Conservation (phyloP, 495 filamentous ascomycete species). For the Neurospora intermedia region DNA sequence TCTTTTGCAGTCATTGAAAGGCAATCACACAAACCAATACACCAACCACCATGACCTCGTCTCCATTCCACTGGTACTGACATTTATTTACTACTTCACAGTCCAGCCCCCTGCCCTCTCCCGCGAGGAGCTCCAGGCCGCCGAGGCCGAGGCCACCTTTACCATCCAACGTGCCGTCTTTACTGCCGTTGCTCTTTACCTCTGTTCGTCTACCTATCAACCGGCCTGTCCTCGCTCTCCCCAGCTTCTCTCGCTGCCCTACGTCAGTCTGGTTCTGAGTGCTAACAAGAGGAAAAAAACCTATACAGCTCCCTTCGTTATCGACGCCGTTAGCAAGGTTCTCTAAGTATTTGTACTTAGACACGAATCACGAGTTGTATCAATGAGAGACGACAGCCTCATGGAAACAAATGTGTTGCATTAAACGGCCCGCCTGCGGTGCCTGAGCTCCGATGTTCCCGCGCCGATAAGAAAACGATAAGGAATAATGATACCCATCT, state of each 20-base stretch:
- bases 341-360: constrained; percentile 37
- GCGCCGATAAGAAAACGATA: neutral
- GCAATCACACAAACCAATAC: constrained; percentile 7
- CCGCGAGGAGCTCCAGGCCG: constrained; percentile 45
- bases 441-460: neutral
- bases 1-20: neutral
- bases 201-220: constrained; percentile 50
- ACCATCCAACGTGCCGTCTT: constrained; percentile 54
- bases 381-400: neutral
- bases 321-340: constrained; percentile 67
- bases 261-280: neutral
- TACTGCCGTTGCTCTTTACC: constrained; percentile 60
- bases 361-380: neutral
- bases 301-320: constrained; percentile 61
- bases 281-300: constrained; percentile 2
- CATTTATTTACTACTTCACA: neutral
- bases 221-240: neutral
- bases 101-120: constrained; percentile 41
- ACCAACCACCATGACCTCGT: neutral
- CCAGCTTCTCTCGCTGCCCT: neutral
- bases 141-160: constrained; percentile 59
- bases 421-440: neutral
- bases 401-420: neutral
- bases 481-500: neutral
- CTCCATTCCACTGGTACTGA: neutral